Percentiles rank a stretch among this genome's conserved stretches.
Evolutionary conservation across 768 basidiomycete genomes (phyloP).

Genomic region (Tephrocybe sp.): DNA sequence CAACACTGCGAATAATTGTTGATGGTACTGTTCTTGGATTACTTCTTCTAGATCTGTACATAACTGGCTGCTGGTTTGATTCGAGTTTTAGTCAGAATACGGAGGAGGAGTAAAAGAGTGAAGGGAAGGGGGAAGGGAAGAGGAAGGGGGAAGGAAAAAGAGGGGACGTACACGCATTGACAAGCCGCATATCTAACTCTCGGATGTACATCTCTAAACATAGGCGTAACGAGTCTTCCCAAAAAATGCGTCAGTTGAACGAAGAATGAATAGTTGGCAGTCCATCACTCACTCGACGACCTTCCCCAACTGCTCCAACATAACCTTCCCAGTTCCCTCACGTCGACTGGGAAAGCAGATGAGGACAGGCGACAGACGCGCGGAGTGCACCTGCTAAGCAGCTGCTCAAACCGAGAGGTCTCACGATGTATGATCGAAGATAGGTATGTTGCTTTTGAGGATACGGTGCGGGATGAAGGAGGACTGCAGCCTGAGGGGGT

Average conservation of each 20-base stretch:
- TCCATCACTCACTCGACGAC: conserved; percentile 60
- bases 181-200: conserved; percentile 75
- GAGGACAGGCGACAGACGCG: too few relatives aligned
- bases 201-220: conserved; percentile 79
- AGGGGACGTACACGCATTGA: conserved; percentile 68
- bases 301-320: conserved; percentile 79
- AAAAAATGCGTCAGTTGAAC: background rate
- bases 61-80: conserved; percentile 80
- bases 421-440: too few relatives aligned
- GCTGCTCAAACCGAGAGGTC: too few relatives aligned
- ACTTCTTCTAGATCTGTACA: conserved; percentile 87
- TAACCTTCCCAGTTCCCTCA: conserved; percentile 81
- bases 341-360: too few relatives aligned
- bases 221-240: conserved; percentile 66
- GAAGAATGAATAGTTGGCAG: background rate
- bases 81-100: background rate
- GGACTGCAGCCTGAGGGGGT: too few relatives aligned
- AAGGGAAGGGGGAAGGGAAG: too few relatives aligned
- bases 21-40: conserved; percentile 70
- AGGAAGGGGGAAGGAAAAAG: background rate
- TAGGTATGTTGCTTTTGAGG: too few relatives aligned
- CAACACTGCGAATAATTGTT: conserved; percentile 64
- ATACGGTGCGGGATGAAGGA: too few relatives aligned
- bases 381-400: too few relatives aligned
- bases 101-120: too few relatives aligned